A percentile compares a stretch with the other conserved stretches of the same genome.
Conservation (phyloP, 371 early-diverging fungal species). For the Mortierella polycephala region DNA sequence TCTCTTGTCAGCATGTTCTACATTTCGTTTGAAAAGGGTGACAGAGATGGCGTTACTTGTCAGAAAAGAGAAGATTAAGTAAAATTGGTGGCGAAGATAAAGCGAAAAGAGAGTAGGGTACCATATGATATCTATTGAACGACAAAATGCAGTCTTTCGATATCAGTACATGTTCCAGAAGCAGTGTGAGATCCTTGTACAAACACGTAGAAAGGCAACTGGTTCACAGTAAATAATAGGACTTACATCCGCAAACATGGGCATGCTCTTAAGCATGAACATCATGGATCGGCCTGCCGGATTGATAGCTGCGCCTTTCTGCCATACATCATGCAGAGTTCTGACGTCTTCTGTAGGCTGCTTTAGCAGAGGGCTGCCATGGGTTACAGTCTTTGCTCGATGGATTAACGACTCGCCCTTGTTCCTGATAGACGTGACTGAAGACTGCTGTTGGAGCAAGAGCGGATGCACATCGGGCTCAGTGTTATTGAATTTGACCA, state of each 20-base stretch:
- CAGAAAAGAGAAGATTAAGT: not conserved
- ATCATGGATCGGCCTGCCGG: slow-evolving; percentile 50
- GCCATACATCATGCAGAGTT: slow-evolving; percentile 66
- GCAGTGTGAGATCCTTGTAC: not conserved
- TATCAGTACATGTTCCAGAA: too few species aligned
- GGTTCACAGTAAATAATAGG: not conserved
- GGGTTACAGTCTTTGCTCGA: slow-evolving; percentile 75
- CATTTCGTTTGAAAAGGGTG: not conserved
- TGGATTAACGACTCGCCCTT: slow-evolving; percentile 77
- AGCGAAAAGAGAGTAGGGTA: not conserved
- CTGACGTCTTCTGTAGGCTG: slow-evolving; percentile 60
- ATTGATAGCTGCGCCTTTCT: slow-evolving; percentile 55
- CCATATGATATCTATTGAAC: not conserved
- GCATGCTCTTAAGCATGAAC: slow-evolving; percentile 34
- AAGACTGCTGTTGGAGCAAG: slow-evolving; percentile 76
- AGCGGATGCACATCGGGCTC: slow-evolving; percentile 86
- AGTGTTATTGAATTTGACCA: slow-evolving; percentile 58
- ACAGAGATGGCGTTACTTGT: slow-evolving; percentile 1
- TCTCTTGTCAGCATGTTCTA: slow-evolving; percentile 35
- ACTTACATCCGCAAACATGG: slow-evolving; percentile 26
- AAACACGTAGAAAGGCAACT: not conserved
- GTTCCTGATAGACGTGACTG: slow-evolving; percentile 70
- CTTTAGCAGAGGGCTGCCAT: slow-evolving; percentile 62
- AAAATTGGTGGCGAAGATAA: not conserved
- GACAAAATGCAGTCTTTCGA: too few species aligned